Conservation (phyloP, 2,329 filamentous ascomycete species). For the Cadophora malorum region DNA sequence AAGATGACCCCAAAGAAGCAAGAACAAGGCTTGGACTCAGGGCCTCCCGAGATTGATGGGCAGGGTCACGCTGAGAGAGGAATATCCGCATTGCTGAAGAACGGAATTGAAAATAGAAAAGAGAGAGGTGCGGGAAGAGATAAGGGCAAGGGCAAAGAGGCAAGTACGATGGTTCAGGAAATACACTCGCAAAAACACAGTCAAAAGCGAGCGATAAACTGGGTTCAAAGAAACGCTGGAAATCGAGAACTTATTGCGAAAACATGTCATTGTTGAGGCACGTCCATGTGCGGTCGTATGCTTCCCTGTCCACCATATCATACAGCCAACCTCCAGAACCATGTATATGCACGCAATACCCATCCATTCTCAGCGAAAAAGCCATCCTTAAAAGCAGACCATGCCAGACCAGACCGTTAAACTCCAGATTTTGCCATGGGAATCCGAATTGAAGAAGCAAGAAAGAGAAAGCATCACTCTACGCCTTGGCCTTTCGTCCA, state of each 20-base stretch:
- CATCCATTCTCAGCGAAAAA: background rate
- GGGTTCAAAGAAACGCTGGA: background rate
- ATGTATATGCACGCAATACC: background rate
- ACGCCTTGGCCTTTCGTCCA: background rate
- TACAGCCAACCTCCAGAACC: constrained; percentile 11
- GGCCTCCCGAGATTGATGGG: too few species aligned
- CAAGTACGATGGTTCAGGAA: background rate
- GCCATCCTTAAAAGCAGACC: constrained; percentile 10
- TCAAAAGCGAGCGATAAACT: background rate
- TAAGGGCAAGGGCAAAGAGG: background rate
- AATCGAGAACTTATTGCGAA: background rate
- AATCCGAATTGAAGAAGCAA: constrained; percentile 4
- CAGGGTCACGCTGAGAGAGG: background rate
- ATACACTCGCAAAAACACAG: background rate
- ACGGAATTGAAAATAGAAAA: too few species aligned
- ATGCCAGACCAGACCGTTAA: constrained; percentile 4
- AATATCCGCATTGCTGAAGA: background rate
- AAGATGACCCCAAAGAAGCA: background rate
- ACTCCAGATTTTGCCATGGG: constrained; percentile 13
- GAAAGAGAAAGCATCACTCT: background rate
- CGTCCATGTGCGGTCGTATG: background rate
- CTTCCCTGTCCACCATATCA: background rate
- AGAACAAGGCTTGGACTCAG: background rate
- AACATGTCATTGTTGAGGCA: background rate
- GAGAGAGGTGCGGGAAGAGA: background rate